phyloP scores from a whole-genome alignment of 768 basidiomycete genomes.

The Mycena maculata region DNA sequence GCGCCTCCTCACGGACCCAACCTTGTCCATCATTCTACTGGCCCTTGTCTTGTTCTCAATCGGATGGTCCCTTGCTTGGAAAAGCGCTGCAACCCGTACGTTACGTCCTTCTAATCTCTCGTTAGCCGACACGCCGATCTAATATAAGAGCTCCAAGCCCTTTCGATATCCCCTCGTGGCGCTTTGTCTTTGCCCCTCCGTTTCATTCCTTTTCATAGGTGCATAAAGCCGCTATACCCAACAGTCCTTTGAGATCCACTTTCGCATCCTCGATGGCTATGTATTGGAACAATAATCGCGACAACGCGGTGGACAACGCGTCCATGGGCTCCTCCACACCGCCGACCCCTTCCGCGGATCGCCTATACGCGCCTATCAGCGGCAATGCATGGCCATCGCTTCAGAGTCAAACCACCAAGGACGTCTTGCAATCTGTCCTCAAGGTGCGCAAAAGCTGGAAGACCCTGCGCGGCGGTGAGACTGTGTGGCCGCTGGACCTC shows the following conservation, averaged over 20 bases:
- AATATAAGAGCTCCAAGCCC: constrained; percentile 21
- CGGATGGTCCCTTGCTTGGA: constrained; percentile 26
- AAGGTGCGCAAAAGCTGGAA: constrained; percentile 82
- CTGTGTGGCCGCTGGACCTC: constrained; percentile 84
- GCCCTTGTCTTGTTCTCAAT: constrained; percentile 31
- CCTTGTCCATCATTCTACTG: constrained; percentile 26
- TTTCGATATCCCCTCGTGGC: constrained; percentile 13
- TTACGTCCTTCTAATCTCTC: constrained; percentile 25
- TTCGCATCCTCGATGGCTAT: constrained; percentile 13
- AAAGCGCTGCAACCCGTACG: constrained; percentile 28
- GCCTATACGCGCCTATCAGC: constrained; percentile 25
- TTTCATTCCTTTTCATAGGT: not conserved
- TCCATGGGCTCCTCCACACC: constrained; percentile 28
- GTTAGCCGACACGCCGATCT: constrained; percentile 25
- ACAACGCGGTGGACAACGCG: constrained; percentile 25
- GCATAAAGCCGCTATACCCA: constrained; percentile 12
- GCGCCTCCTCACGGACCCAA: constrained; percentile 28
- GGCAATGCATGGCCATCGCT: constrained; percentile 37
- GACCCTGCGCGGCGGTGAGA: constrained; percentile 75
- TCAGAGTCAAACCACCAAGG: constrained; percentile 55
- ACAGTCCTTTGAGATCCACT: not conserved
- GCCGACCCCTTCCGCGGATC: constrained; percentile 32
- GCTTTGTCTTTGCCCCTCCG: not conserved
- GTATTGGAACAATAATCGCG: constrained; percentile 31
- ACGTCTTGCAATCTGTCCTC: constrained; percentile 75